Evolutionary conservation across 2,329 filamentous ascomycete species (phyloP), one percentile per base, ranked within the genome.

Genomic region (Huntiella omanensis): DNA sequence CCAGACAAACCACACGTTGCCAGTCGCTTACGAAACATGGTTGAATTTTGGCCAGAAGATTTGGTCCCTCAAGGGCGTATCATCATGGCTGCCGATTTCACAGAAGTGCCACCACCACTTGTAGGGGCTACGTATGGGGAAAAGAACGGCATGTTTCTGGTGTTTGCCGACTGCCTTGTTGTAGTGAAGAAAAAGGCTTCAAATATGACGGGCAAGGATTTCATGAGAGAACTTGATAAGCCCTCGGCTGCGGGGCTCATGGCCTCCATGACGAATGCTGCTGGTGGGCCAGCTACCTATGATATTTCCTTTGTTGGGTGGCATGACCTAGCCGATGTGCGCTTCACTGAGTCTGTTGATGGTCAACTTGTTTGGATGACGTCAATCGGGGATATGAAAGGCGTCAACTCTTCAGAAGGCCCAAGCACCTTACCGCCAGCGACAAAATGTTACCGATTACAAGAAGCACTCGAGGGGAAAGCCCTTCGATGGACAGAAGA

Each of bases 211-310:
- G 84, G 84, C 4, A 78, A 84, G 35, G 82, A 84, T 48, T 64
- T 96, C 45, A 62, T 92, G 46, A 77, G 86, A 3, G 86, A 95
- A 55, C 70, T 95, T 33, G 87, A 95, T 56, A 87, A 83, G 55
- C 81, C 80, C 16, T 80, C 76, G 2, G 69, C 75, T 1, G 73
- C 76, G 35, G 70, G 70, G 3, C 63, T 80, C 49, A 67, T 79
- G 49, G 71, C 71, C 19, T 74, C 73, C 7, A 74, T 77, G 67
- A 77, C 73, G 8, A 76, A 77, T 50, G 70, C 70, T 17, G 75
- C 69, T 22, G 75, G 69, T 32, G 76, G 75, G 0, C 67, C 69
- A 7, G 71, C 72, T 8, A 66, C 69, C 0, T 79, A 77, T 51
- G 84, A 92, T 40, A 73, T 93, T 40, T 71, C 72, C 1, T 91